A percentile compares a stretch with the other conserved stretches of the same genome.
Conservation (phyloP, 2,329 filamentous ascomycete species). For the Hysterium pulicare region DNA sequence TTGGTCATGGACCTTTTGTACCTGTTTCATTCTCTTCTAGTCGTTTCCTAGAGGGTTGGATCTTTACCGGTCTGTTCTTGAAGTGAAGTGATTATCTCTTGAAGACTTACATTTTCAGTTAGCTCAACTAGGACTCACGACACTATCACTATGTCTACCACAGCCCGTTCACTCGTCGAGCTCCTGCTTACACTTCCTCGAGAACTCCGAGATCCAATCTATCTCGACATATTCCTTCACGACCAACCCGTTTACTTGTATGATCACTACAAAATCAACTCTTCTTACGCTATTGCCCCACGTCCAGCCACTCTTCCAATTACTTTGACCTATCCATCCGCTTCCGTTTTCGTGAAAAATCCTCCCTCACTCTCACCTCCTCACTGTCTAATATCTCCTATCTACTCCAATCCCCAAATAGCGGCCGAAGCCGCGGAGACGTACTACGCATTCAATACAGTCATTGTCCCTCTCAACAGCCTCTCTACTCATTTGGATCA, state of each 20-base stretch:
- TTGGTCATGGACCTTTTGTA: not conserved
- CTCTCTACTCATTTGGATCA: not conserved
- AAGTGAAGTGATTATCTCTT: too few relatives aligned
- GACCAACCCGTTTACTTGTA: too few relatives aligned
- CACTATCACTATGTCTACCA: too few relatives aligned
- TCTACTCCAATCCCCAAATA: not conserved
- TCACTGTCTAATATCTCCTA: too few relatives aligned
- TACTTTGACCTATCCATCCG: not conserved
- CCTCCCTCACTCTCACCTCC: not conserved
- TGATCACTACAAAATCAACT: not conserved
- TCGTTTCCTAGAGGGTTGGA: not conserved
- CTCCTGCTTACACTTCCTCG: too few relatives aligned
- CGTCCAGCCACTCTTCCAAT: not conserved
- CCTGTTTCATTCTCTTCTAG: not conserved
- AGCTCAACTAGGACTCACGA: too few relatives aligned
- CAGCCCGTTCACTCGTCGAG: too few relatives aligned
- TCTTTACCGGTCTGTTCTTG: not conserved
- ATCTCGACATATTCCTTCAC: not conserved
- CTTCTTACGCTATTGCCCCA: not conserved
- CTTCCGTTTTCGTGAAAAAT: not conserved
- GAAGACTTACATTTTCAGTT: too few relatives aligned
- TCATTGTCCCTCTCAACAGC: not conserved
- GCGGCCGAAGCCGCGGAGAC: not conserved
- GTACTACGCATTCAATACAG: not conserved
- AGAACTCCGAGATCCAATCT: not conserved